A percentile compares a stretch with the other conserved stretches of the same genome.
phyloP scores from a whole-genome alignment of 176 grass and related monocot genomes.

The Metroxylon sagu region DNA sequence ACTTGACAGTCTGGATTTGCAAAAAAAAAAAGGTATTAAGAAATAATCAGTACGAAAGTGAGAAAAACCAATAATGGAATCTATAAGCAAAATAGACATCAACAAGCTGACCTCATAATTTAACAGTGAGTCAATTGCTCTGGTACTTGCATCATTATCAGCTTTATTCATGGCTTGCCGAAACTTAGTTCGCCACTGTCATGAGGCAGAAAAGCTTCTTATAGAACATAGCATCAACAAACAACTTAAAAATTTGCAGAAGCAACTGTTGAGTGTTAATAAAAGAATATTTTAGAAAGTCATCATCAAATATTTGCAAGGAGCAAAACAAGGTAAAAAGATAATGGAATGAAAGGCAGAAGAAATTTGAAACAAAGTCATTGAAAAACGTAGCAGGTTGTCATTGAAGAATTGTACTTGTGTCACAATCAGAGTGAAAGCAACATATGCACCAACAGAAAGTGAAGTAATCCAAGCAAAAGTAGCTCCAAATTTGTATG shows the following conservation, averaged over 20 bases:
- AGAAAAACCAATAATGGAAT: conserved; percentile 11
- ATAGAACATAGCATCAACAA: neutral
- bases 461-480: conserved; percentile 99
- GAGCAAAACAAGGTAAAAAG: too few species aligned
- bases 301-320: neutral
- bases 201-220: conserved; percentile 14
- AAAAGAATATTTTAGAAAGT: neutral
- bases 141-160: conserved; percentile 94
- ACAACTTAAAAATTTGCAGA: too few species aligned
- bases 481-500: conserved; percentile 82
- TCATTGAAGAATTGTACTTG: conserved; percentile 43
- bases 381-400: neutral
- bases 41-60: conserved; percentile 16
- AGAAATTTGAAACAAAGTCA: too few species aligned
- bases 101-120: conserved; percentile 81
- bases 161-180: conserved; percentile 94
- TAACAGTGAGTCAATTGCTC: conserved; percentile 82
- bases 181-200: conserved; percentile 91
- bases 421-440: conserved; percentile 92
- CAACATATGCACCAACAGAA: conserved; percentile 84
- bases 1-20: conserved; percentile 72
- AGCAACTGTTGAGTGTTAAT: too few species aligned
- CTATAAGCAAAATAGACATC: conserved; percentile 9
- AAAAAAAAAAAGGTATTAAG: conserved; percentile 24
- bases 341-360: too few species aligned